Percentiles rank a stretch among this genome's conserved stretches.
Conservation (phyloP, 2,329 filamentous ascomycete species). For the Dactylellina haptotyla region DNA sequence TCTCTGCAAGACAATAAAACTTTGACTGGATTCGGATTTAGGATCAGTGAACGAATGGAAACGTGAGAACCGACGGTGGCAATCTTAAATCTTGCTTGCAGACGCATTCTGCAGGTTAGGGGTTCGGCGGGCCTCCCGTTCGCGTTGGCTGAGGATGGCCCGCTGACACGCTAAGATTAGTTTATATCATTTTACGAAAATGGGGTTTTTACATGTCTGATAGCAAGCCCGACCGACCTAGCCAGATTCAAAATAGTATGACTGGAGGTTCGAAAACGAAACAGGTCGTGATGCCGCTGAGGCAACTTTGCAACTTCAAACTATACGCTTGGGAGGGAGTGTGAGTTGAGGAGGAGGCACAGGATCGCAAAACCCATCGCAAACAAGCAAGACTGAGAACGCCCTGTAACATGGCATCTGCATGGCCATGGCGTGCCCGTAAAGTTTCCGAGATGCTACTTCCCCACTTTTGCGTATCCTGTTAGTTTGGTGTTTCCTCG, state of each 20-base stretch:
- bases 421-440: no score
- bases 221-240: no score
- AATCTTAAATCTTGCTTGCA: slow-evolving; percentile 13
- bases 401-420: no score
- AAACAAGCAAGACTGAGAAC: no score
- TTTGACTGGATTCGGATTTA: slow-evolving; percentile 18
- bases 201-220: neutral
- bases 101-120: slow-evolving; percentile 28
- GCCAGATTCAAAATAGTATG: no score
- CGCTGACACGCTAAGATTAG: neutral
- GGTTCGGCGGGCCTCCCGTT: neutral
- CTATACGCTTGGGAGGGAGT: no score
- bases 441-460: no score
- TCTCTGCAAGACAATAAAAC: slow-evolving; percentile 15
- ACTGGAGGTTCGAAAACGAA: no score
- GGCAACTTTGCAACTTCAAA: no score
- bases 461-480: neutral
- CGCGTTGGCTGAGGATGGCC: neutral
- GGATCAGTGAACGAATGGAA: slow-evolving; percentile 24
- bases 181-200: neutral
- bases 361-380: no score
- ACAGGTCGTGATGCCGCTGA: no score
- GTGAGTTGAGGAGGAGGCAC: no score
- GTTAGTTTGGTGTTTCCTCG: slow-evolving; percentile 24
- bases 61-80: slow-evolving; percentile 6